Percentiles rank a stretch among this genome's conserved stretches.
Conservation (phyloP, 352 stramenopile genomes). For the Pythium monospermum region DNA sequence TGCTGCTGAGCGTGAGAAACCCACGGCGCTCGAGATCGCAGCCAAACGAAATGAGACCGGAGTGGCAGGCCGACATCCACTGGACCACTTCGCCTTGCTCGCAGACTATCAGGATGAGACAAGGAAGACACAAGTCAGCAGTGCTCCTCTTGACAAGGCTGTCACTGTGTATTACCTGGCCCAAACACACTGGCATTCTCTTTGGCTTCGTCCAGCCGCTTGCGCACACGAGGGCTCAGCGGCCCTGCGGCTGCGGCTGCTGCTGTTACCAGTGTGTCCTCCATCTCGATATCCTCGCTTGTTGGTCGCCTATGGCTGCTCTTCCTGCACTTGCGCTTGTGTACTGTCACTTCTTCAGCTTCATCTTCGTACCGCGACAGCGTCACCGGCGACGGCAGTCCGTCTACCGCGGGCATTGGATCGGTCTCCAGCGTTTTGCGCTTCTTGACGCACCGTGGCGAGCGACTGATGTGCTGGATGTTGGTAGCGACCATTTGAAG, state of each 20-base stretch:
- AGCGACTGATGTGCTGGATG: too few relatives aligned
- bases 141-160: not conserved
- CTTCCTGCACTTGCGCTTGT: not conserved
- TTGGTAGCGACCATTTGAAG: too few relatives aligned
- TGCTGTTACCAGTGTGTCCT: too few relatives aligned
- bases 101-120: constrained; percentile 34
- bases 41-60: constrained; percentile 54
- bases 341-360: not conserved
- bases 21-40: constrained; percentile 53
- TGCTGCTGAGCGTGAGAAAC: constrained; percentile 72
- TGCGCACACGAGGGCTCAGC: constrained; percentile 56
- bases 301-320: not conserved
- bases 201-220: constrained; percentile 68
- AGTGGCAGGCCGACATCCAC: constrained; percentile 79
- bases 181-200: constrained; percentile 70
- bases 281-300: not conserved
- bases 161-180: constrained; percentile 31
- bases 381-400: too few relatives aligned
- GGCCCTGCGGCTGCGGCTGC: constrained; percentile 10
- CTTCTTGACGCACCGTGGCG: constrained; percentile 2
- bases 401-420: too few relatives aligned
- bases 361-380: constrained; percentile 24
- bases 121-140: not conserved
- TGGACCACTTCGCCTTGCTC: constrained; percentile 78
- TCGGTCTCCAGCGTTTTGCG: too few relatives aligned